Base-by-base conservation (phyloP, 768 basidiomycete genomes). In the Amanita subjunquillea region DNA sequence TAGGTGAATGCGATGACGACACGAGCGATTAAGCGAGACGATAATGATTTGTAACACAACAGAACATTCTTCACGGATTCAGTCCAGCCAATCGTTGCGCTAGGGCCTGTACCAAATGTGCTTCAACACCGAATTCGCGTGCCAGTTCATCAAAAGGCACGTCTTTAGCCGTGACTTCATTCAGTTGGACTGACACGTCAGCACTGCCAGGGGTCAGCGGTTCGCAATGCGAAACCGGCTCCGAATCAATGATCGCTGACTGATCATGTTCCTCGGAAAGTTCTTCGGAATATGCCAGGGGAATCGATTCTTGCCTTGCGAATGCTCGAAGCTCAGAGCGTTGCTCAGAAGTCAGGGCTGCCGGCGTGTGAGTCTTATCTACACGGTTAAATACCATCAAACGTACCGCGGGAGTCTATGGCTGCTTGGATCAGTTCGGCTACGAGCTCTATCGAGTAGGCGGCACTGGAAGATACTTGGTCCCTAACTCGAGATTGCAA, bases 51-150 rank as follows among this genome's bases (percentile, higher is more conserved):
- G 39, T 22, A 22, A 40, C 32, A 23, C 8, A 6, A 17, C 17
- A 8, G 10, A 17, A 34, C 8, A 27, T 39, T 8, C 34, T 53
- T 43, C 42, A 44, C 38, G 59, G 32, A 64, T 48, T 8, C n/a
- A 53, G 51, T 8, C 58, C 61, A 39, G 66, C 64, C 37, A 87
- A 69, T 47, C 84, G 74, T 55, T 83, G 80, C 38, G 77, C 80
- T 42, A 87, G 73, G 3, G 82, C 82, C 60, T 85, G 77, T 42
- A 87, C 78, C 25, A 87, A 62, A 40, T 80, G 73, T 30, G 85
- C 70, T 50, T 85, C 81, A 20, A 87, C 73, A n/a, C 85, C 85
- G 55, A 87, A 87, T 63, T 87, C 86, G 57, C 73, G 73, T 22
- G 86, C 85, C n/a, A 88, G 73, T 22, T 76, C 74, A 43, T 73